Base-by-base conservation (phyloP, 306 rosid species). In the Glycine latifolia region DNA sequence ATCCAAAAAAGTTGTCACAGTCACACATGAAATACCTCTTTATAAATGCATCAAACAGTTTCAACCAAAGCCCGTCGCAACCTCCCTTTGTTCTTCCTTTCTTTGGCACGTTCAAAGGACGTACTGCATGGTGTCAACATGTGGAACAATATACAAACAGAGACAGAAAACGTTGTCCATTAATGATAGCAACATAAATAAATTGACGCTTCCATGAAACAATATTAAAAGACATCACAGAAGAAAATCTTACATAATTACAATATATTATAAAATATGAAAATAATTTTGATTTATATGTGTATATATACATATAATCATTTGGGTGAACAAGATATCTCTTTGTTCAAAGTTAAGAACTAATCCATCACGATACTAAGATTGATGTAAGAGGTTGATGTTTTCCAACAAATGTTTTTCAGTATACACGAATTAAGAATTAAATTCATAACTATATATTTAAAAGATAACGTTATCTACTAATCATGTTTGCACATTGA, bases 71-170 rank as follows among this genome's bases (percentile, higher is more conserved):
- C 8, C 33, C 6, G 50, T 15, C 66, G 59, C 74, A 26, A 79
- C 63, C 47, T 58, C 60, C 74, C 81, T 26, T 56, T 63, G 11
- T 46, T 26, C 20, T 46, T 10, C 68, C 33, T 75, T 71, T 2
- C 7, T 5, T 4, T 50, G 56, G 26, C 17, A 12, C 85, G 87
- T 67, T 80, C 11, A 73, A 83, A 83, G 70, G 89, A 86, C 39
- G 81, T 78, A 4, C 89, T 86, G 20, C 87, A 80, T 60, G 5
- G 62, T 41, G 15, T 54, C 71, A 73, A 69, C 9, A 59, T 26
- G 31, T 26, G 31, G 31, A 26, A 26, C 31, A 26, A 26, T 26
- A 26, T 26, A 26, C 31, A 26, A 26, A 26, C 31, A 26, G 68
- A 58, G 1, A 58, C 1, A 12, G 7, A 79, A 82, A 78, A 35